Base-by-base conservation (phyloP, 176 grass and related monocot species). In the Pontederia crassipes region DNA sequence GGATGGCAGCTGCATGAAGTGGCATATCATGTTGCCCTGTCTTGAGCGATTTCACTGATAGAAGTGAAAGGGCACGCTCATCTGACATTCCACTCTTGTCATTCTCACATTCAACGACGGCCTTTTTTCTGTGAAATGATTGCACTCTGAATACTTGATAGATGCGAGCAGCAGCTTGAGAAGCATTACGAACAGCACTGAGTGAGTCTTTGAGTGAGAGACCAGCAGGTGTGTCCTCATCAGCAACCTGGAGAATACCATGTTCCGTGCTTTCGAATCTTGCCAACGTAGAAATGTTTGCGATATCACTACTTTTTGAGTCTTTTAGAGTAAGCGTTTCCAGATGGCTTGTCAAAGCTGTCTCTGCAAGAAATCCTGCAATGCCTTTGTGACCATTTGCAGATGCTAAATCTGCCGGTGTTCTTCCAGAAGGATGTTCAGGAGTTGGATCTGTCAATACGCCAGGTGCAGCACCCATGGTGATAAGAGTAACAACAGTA, bases 41-140 rank as follows among this genome's bases (percentile, higher is more conserved):
- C 63, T 83, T 92, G 9, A 79, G 56, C 61, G 77, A 89, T 54
- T 77, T 83, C 64, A 93, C 46, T 54, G 87, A 88, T 79, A 99
- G 50, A 72, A 99, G 82, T 5, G 88, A 92, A 74, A 99, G 79
- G 0, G 88, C 83, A 49, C 46, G 81, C 55, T 92, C 84, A 74
- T 95, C 85, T 60, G 83, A 87, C 71, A 98, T 69, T 64, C 78
- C 94, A 79, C 71, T 75, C 61, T 83, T 86, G 67, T 78, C 84
- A 83, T 88, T 81, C 61, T 75, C 93, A 79, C 83, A 85, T 70
- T 99, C 84, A 58, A 66, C 75, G 56, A 89, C 75, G 56, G 86
- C 65, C 77, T 89, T 92, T 64, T 98, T 99, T 80, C 94, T 89
- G 68, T 99, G 94, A 61, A 99, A 99, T 17, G 94, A 99, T 45